phyloP scores from a whole-genome alignment of 495 filamentous ascomycete species.

The Penicillium taxi region DNA sequence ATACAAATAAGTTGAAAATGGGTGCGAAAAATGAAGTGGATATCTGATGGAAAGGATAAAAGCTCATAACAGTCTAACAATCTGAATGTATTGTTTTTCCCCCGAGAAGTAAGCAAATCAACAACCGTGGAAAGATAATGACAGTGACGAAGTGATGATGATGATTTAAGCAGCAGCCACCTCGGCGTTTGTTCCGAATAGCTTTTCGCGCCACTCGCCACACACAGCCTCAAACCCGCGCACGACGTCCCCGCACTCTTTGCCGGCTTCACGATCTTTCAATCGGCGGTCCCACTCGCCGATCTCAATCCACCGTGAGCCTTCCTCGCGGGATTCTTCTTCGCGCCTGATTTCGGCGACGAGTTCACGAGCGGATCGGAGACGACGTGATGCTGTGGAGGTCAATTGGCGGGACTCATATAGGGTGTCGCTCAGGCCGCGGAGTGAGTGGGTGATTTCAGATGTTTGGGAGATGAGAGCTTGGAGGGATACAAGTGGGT shows the following conservation, averaged over 20 bases:
- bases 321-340: constrained; percentile 71
- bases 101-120: constrained; percentile 1
- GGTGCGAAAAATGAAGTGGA: constrained; percentile 15
- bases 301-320: constrained; percentile 66
- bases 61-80: constrained; percentile 15
- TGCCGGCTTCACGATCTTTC: constrained; percentile 64
- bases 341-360: constrained; percentile 78
- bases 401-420: constrained; percentile 91
- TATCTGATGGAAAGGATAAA: constrained; percentile 17
- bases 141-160: not conserved
- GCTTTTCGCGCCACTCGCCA: constrained; percentile 51
- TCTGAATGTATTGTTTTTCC: not conserved
- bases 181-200: constrained; percentile 38
- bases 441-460: constrained; percentile 71
- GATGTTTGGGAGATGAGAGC: constrained; percentile 52
- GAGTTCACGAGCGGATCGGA: constrained; percentile 69
- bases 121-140: not conserved
- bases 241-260: constrained; percentile 75
- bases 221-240: constrained; percentile 87
- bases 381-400: constrained; percentile 62
- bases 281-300: constrained; percentile 76
- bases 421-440: constrained; percentile 79
- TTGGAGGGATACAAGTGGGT: constrained; percentile 48
- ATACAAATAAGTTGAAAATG: constrained; percentile 1
- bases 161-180: constrained; percentile 28